A percentile compares a stretch with the other conserved stretches of the same genome.
Evolutionary conservation across 345 rosid genomes (phyloP).

Genomic region (Ailanthus altissimus): DNA sequence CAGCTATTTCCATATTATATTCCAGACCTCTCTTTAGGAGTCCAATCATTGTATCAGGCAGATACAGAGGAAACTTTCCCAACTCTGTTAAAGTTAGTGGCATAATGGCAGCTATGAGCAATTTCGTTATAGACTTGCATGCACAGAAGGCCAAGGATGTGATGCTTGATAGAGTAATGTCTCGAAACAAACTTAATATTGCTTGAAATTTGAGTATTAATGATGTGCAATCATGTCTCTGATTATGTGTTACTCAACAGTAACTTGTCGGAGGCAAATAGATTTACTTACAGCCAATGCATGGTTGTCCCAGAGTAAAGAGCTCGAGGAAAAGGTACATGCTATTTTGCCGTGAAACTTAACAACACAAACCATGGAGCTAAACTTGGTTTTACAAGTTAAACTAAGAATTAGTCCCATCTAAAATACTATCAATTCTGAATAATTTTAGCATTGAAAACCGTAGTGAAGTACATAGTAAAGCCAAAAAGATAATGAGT

Average conservation of each 20-base stretch:
- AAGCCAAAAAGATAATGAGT: neutral
- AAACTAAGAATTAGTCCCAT: neutral
- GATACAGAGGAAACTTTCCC: conserved; percentile 66
- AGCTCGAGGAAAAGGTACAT: conserved; percentile 71
- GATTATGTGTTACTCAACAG: conserved; percentile 36
- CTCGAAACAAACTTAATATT: neutral
- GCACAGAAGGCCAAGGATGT: conserved; percentile 59
- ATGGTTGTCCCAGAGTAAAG: conserved; percentile 65
- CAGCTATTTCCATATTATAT: conserved; percentile 57
- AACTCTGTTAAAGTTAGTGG: conserved; percentile 60
- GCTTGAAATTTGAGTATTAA: neutral
- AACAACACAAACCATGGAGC: neutral
- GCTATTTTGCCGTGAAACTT: neutral
- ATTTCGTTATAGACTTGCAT: conserved; percentile 52
- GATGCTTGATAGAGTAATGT: conserved; percentile 58
- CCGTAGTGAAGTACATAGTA: neutral
- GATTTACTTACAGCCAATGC: conserved; percentile 72
- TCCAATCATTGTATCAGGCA: conserved; percentile 68
- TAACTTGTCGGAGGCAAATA: conserved; percentile 68
- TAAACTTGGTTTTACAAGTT: neutral
- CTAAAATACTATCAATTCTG: no score
- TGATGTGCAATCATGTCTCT: neutral
- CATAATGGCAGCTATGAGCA: conserved; percentile 56
- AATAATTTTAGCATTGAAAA: neutral
- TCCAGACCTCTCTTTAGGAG: conserved; percentile 69